phyloP scores from a whole-genome alignment of 768 basidiomycete genomes.

The Suillus weaverae region DNA sequence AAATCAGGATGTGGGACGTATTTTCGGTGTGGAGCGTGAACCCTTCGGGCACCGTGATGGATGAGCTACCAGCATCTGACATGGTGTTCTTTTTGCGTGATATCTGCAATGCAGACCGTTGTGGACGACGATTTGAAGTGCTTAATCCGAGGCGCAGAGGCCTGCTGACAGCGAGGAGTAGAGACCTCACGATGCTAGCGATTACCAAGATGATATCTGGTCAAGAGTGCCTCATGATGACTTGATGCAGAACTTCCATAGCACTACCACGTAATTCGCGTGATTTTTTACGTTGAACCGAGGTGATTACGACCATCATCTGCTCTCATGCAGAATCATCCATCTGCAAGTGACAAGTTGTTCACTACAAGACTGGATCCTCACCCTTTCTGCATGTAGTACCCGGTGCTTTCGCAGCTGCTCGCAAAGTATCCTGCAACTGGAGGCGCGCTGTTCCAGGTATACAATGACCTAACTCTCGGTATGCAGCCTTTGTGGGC shows the following conservation, averaged over 20 bases:
- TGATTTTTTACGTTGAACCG: conserved; percentile 1
- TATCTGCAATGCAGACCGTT: background rate
- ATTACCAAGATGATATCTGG: conserved; percentile 11
- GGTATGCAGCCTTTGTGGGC: conserved; percentile 37
- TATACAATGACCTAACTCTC: conserved; percentile 71
- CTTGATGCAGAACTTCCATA: background rate
- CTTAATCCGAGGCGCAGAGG: conserved; percentile 28
- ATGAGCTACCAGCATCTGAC: conserved; percentile 7
- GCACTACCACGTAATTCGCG: background rate
- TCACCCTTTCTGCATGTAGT: conserved; percentile 32
- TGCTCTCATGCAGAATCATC: conserved; percentile 5
- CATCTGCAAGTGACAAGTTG: conserved; percentile 3
- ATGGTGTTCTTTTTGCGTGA: conserved; percentile 3
- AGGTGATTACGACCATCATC: background rate
- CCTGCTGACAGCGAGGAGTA: conserved; percentile 21
- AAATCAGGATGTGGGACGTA: conserved; percentile 74
- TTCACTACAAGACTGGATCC: background rate
- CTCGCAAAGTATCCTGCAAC: conserved; percentile 61
- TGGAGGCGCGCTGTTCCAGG: conserved; percentile 66
- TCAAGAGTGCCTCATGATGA: background rate
- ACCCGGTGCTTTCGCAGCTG: conserved; percentile 45
- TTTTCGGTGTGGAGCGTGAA: conserved; percentile 82
- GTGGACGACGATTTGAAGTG: background rate
- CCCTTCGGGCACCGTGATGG: conserved; percentile 62
- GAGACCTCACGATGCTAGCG: conserved; percentile 20